phyloP scores from a whole-genome alignment of 352 stramenopile species.

The Phytophthora podocarpi region DNA sequence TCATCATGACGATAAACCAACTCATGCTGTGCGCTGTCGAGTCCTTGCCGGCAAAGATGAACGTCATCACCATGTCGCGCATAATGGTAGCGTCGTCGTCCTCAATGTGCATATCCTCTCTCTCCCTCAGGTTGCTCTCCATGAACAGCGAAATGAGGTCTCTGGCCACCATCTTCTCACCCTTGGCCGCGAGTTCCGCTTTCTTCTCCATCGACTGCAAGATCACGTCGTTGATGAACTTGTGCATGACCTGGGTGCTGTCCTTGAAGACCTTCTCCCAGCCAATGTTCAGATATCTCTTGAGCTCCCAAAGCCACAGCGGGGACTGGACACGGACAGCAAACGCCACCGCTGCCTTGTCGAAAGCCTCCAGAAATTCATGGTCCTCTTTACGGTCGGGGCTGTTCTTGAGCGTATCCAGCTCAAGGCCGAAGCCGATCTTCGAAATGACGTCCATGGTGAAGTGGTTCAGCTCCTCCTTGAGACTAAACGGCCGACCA shows the following conservation, averaged over 20 bases:
- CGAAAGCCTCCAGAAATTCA: neutral
- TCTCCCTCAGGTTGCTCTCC: neutral
- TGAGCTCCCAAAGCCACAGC: neutral
- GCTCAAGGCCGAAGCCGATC: neutral
- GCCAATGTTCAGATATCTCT: neutral
- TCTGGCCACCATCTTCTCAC: neutral
- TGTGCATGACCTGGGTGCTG: neutral
- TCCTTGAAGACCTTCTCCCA: neutral
- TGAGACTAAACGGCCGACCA: slow-evolving; percentile 28
- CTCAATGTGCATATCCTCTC: neutral
- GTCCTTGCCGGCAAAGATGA: neutral
- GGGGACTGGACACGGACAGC: neutral
- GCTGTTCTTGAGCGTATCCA: slow-evolving; percentile 1
- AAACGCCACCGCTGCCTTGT: neutral
- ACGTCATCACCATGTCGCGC: neutral
- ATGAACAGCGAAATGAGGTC: neutral
- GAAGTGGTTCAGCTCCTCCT: slow-evolving; percentile 22
- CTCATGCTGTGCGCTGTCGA: neutral
- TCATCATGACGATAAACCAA: neutral
- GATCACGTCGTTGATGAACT: neutral
- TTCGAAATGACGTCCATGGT: neutral
- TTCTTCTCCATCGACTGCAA: neutral
- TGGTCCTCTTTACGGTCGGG: neutral
- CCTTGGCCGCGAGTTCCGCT: neutral
- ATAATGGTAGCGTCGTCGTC: neutral